These are phyloP conservation scores for Cryptococcus sp. DNA, from an alignment of 1,284 basidiomycete genomes.

Conservation along the genomic window DNA sequence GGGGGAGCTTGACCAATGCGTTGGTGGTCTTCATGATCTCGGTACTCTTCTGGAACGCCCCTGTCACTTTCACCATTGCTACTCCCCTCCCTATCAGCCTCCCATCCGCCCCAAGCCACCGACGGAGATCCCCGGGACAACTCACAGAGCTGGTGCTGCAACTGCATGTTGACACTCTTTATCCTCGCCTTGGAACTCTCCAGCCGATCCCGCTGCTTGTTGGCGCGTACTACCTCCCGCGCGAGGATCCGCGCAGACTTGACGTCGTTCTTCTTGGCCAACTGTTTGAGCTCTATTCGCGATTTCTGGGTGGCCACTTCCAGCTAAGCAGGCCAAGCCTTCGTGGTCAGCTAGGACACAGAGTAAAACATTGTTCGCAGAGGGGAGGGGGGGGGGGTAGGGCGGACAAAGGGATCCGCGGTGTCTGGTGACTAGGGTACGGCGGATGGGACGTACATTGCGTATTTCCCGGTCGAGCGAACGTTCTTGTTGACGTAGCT, in stretches of 20 bases:
- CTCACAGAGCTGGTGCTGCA: conserved; percentile 89
- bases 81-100: not conserved
- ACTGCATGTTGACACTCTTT: conserved; percentile 85
- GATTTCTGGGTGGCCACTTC: conserved; percentile 80
- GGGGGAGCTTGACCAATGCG: conserved; percentile 82
- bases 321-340: conserved; percentile 67
- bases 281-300: conserved; percentile 75
- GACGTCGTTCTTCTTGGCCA: conserved; percentile 86
- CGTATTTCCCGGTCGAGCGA: conserved; percentile 85
- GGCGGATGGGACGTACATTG: conserved; percentile 66
- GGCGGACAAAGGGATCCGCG: conserved; percentile 10
- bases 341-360: not conserved
- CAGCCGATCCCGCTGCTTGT: conserved; percentile 90
- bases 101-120: not conserved
- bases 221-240: conserved; percentile 87
- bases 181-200: conserved; percentile 89
- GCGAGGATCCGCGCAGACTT: conserved; percentile 91
- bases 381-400: too few relatives aligned
- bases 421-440: conserved; percentile 4
- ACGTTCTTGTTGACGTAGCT: conserved; percentile 73
- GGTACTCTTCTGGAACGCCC: conserved; percentile 91
- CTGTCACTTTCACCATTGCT: conserved; percentile 98
- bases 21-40: conserved; percentile 99
- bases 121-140: conserved; percentile 7
- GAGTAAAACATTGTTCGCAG: not conserved